Conservation (phyloP, 164 flowering plant genomes). For the Dillenia suffruticosa region DNA sequence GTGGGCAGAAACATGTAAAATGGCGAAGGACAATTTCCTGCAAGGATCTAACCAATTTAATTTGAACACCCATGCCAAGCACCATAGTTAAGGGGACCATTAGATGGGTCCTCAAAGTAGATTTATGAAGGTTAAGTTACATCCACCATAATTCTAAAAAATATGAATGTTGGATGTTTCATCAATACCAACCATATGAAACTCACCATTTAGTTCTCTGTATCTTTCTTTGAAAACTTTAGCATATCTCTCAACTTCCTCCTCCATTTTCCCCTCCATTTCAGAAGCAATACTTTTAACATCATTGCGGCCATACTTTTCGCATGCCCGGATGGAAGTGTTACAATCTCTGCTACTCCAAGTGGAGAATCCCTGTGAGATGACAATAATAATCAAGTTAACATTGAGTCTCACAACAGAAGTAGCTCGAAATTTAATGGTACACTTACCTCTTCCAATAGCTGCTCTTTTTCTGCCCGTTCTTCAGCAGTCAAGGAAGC, state of each 20-base stretch:
- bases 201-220: conserved; percentile 86
- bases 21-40: too few relatives aligned
- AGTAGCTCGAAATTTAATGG: not conserved
- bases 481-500: conserved; percentile 78
- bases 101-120: too few relatives aligned
- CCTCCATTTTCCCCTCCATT: conserved; percentile 94
- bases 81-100: too few relatives aligned
- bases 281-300: conserved; percentile 80
- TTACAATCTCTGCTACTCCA: conserved; percentile 98
- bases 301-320: conserved; percentile 94
- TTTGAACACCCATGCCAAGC: too few relatives aligned
- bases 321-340: conserved; percentile 95
- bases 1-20: too few relatives aligned
- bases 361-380: conserved; percentile 77
- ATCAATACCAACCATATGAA: too few relatives aligned
- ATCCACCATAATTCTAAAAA: too few relatives aligned
- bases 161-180: too few relatives aligned
- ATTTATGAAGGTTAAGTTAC: too few relatives aligned
- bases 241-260: conserved; percentile 95
- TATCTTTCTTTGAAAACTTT: conserved; percentile 89
- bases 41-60: too few relatives aligned
- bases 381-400: conserved; percentile 1
- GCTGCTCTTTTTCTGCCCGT: conserved; percentile 85
- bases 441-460: conserved; percentile 68
- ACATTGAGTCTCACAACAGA: not conserved